phyloP scores from a whole-genome alignment of 768 basidiomycete genomes.

The Nevesoporus exiguus region DNA sequence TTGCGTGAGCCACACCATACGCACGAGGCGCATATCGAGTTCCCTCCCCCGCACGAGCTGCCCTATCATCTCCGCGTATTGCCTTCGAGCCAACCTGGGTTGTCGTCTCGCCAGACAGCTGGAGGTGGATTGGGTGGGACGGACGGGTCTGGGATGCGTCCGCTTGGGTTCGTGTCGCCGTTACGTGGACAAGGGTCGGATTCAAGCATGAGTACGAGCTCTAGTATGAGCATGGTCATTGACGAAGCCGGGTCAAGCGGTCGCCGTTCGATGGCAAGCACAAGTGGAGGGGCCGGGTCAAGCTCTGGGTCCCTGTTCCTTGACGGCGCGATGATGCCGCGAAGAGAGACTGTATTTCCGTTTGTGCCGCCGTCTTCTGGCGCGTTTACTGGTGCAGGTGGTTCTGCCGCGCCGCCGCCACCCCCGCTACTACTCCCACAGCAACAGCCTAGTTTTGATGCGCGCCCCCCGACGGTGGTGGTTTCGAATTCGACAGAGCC shows the following conservation, averaged over 20 bases:
- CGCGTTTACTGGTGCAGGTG: conserved; percentile 1
- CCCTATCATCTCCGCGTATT: conserved; percentile 7
- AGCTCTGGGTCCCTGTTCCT: conserved; percentile 7
- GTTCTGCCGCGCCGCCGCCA: background rate
- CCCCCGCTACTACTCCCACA: background rate
- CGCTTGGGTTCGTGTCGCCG: conserved; percentile 13
- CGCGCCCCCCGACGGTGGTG: conserved; percentile 1
- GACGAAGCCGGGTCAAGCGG: conserved; percentile 6
- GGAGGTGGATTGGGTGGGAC: background rate
- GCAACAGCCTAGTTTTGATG: conserved; percentile 3
- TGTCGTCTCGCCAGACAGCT: conserved; percentile 3
- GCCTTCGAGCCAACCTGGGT: conserved; percentile 9
- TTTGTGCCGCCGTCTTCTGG: conserved; percentile 8
- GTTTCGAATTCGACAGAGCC: conserved; percentile 10
- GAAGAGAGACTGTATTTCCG: conserved; percentile 13
- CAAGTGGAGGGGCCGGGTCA: background rate
- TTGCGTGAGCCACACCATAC: background rate
- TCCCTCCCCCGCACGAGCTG: conserved; percentile 1
- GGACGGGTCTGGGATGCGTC: conserved; percentile 12
- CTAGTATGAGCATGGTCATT: conserved; percentile 9
- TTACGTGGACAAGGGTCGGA: conserved; percentile 18
- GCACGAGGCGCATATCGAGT: background rate
- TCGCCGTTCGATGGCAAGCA: conserved; percentile 7
- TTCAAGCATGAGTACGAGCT: conserved; percentile 14
- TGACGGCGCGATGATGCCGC: conserved; percentile 4